Conservation (phyloP, 345 rosid genomes). For the Clarkia xantiana region DNA sequence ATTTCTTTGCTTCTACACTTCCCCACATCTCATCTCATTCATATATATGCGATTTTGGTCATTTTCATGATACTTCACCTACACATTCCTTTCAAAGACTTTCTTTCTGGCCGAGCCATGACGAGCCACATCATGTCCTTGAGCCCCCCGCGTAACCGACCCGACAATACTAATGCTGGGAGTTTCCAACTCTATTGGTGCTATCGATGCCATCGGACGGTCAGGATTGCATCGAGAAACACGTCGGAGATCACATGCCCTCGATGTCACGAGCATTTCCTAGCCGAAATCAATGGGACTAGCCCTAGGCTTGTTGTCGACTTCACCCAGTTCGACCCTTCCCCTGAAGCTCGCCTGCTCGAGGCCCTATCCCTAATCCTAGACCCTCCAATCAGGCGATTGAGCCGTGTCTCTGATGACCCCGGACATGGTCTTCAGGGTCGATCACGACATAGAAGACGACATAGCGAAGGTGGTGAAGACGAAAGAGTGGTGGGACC, state of each 20-base stretch:
- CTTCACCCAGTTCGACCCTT: conserved; percentile 48
- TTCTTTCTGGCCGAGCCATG: not conserved
- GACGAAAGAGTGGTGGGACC: conserved; percentile 8
- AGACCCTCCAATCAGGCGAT: conserved; percentile 35
- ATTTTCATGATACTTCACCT: not conserved
- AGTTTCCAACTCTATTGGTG: conserved; percentile 56
- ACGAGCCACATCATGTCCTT: not conserved
- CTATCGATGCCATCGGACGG: conserved; percentile 52
- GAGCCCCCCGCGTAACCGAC: not conserved
- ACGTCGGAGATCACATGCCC: conserved; percentile 42
- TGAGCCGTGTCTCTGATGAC: conserved; percentile 5
- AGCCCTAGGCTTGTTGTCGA: conserved; percentile 33
- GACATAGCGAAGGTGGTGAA: not conserved
- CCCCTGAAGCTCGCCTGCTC: conserved; percentile 54
- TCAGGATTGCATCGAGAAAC: conserved; percentile 31
- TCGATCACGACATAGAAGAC: conserved; percentile 8
- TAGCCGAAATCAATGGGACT: conserved; percentile 26
- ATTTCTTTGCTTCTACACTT: conserved; percentile 3
- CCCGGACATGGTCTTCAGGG: conserved; percentile 5
- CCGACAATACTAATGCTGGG: not conserved
- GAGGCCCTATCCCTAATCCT: conserved; percentile 56
- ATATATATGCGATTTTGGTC: not conserved
- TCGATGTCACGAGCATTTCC: conserved; percentile 44
- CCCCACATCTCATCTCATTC: not conserved
- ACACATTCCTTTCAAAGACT: not conserved